Base-by-base conservation (phyloP, 192 early-diverging fungal genomes). In the Chytriomyces confervae region DNA sequence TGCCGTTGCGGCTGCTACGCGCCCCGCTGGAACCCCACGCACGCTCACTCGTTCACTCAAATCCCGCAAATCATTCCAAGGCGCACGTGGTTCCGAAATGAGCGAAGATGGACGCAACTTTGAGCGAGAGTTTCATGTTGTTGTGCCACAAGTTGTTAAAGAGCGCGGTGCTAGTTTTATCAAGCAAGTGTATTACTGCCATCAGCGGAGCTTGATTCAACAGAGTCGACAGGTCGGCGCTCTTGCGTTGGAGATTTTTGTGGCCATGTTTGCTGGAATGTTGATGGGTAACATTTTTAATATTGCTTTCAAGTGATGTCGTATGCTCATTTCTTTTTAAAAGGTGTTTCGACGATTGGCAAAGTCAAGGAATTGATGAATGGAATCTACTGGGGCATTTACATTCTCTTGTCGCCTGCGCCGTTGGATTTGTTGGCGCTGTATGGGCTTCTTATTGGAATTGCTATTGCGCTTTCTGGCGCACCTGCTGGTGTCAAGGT, bases 401-500 rank as follows among this genome's bases (percentile, higher is more conserved):
- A 85, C 69, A 68, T 84, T 11, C 43, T 79, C 5, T 36, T 86
- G 46, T 86, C 84, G 13, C 79, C 84, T 23, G 84, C 86, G n/a
- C 78, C 83, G 10, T 27, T 79, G 45, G 66, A 79, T 44, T 82
- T 78, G 76, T 27, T 84, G 4, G 68, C 83, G 6, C 71, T 83
- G 50, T 76, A 73, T 53, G 82, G 80, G 7, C 75, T 86, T 16
- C 61, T 82, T 7, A 82, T 81, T 72, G 73, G 77, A 6, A 67
- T 87, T 13, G 80, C 75, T 23, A 67, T 83, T 74, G 84, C 77
- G 6, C 69, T 87, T 2, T 81, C 84, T 23, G 81, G 82, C 20
- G 81, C 81, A 10, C 85, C 86, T 11, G 84, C 86, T 23, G 84
- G 80, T 13, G 84, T 86, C 0, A 88, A 86, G 29, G 79, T 88